phyloP scores from a whole-genome alignment of 352 stramenopile genomes.

The Blastocystis sp. region DNA sequence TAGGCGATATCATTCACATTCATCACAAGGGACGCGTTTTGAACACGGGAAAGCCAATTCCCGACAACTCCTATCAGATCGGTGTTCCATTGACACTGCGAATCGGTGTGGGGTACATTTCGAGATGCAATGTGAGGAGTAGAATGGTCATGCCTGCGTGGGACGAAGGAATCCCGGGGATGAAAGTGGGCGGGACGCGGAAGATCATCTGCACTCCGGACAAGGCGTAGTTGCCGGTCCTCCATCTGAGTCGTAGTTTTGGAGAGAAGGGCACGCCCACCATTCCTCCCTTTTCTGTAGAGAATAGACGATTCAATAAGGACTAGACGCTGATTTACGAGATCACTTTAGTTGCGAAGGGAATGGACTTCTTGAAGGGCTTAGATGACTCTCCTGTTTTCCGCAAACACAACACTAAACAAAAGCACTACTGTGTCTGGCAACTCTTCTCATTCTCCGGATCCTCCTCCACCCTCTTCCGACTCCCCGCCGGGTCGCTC shows the following conservation, averaged over 20 bases:
- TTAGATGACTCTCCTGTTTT: slow-evolving; percentile 5
- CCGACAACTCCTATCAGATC: slow-evolving; percentile 65
- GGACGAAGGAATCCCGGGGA: slow-evolving; percentile 67
- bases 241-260: slow-evolving; percentile 28
- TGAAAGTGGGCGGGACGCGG: slow-evolving; percentile 67
- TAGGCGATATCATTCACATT: slow-evolving; percentile 68
- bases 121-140: neutral
- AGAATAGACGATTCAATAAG: neutral
- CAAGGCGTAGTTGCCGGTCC: slow-evolving; percentile 34
- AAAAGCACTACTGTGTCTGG: slow-evolving; percentile 57
- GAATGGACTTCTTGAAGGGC: slow-evolving; percentile 55
- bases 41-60: slow-evolving; percentile 67
- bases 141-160: slow-evolving; percentile 69
- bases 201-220: slow-evolving; percentile 69
- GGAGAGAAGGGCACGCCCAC: slow-evolving; percentile 47
- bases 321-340: slow-evolving; percentile 64
- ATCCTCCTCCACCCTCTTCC: slow-evolving; percentile 22
- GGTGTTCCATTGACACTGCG: slow-evolving; percentile 47
- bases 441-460: slow-evolving; percentile 18
- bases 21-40: slow-evolving; percentile 64
- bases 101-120: slow-evolving; percentile 59
- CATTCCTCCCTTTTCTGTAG: slow-evolving; percentile 63
- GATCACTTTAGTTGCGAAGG: slow-evolving; percentile 49
- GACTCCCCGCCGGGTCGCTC: neutral
- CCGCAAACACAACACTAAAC: slow-evolving; percentile 38